phyloP scores from a whole-genome alignment of 2,329 filamentous ascomycete genomes.

The Golovinomyces cichoracearum region DNA sequence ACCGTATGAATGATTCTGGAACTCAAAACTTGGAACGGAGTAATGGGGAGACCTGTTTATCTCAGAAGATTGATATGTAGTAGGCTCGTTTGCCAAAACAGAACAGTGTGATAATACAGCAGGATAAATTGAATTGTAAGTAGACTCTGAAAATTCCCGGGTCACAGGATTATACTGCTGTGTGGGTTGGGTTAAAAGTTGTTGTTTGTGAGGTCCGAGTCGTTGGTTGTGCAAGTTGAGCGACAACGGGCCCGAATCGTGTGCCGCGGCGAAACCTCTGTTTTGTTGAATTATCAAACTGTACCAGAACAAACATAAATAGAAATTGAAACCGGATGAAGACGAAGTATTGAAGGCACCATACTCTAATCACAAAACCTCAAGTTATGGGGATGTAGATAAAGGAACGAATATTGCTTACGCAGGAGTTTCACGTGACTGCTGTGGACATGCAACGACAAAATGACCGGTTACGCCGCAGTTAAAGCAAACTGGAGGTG shows the following conservation, averaged over 20 bases:
- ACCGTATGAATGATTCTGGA: too few relatives aligned
- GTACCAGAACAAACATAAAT: neutral
- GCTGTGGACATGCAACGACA: conserved; percentile 26
- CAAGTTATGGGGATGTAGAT: neutral
- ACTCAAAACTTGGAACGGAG: too few relatives aligned
- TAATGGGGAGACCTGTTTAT: too few relatives aligned
- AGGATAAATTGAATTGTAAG: too few relatives aligned
- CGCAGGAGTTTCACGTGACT: conserved; percentile 23
- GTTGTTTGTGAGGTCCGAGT: too few relatives aligned
- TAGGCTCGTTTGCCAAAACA: too few relatives aligned
- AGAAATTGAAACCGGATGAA: neutral
- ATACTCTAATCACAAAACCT: neutral
- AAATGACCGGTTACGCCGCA: conserved; percentile 27
- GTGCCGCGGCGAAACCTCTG: neutral
- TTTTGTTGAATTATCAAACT: neutral
- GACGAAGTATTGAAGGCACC: neutral
- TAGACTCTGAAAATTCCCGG: too few relatives aligned
- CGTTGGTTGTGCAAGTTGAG: too few relatives aligned
- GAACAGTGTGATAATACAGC: too few relatives aligned
- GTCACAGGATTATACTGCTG: too few relatives aligned
- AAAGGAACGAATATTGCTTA: conserved; percentile 17
- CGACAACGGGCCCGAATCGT: neutral
- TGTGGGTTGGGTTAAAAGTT: too few relatives aligned
- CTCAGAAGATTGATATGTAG: too few relatives aligned
- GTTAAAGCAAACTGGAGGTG: conserved; percentile 24